phyloP scores from a whole-genome alignment of 352 stramenopile genomes.

The Thalassiosira hispida region DNA sequence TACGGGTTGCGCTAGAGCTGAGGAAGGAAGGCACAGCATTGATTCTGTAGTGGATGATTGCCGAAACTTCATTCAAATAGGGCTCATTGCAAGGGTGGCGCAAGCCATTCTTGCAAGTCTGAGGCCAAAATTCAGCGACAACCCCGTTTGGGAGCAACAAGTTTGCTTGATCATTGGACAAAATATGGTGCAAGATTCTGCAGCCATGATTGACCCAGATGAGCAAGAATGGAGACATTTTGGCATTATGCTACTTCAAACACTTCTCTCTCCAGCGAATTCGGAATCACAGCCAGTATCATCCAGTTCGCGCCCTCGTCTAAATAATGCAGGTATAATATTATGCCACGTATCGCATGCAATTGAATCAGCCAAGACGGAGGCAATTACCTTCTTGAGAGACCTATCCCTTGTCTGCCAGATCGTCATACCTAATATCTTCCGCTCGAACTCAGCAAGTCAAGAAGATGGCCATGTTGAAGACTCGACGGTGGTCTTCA shows the following conservation, averaged over 20 bases:
- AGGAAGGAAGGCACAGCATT: constrained; percentile 51
- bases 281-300: not conserved
- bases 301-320: not conserved
- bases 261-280: constrained; percentile 15
- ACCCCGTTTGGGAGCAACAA: constrained; percentile 28
- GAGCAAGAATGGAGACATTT: constrained; percentile 45
- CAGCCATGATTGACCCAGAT: constrained; percentile 6
- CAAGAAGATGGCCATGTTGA: constrained; percentile 13
- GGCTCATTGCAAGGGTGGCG: constrained; percentile 69
- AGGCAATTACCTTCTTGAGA: constrained; percentile 68
- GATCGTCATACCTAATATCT: constrained; percentile 70
- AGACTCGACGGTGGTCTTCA: constrained; percentile 15
- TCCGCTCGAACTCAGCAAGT: constrained; percentile 14
- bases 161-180: constrained; percentile 16
- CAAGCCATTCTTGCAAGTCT: constrained; percentile 77
- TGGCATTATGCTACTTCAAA: constrained; percentile 40
- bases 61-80: constrained; percentile 75
- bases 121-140: constrained; percentile 11
- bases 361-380: constrained; percentile 56
- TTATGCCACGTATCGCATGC: constrained; percentile 46
- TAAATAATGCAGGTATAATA: constrained; percentile 16
- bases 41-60: constrained; percentile 72
- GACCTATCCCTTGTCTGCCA: constrained; percentile 71
- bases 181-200: constrained; percentile 11
- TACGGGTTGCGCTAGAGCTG: constrained; percentile 60